Conservation (phyloP, 169 alveolate species). For the Ichthyophthirius multifiliis region DNA sequence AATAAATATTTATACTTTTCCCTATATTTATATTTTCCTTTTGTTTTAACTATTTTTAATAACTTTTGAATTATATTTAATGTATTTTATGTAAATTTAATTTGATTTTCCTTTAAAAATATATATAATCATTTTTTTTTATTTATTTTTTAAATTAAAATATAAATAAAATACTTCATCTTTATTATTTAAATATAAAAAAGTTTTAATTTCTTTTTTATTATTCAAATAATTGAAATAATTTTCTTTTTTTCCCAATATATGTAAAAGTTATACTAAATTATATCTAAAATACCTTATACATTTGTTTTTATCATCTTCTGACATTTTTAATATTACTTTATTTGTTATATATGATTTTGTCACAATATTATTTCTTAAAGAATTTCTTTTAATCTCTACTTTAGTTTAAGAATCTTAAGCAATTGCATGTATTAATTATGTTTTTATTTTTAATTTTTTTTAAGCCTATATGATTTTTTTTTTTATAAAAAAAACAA, state of each 20-base stretch:
- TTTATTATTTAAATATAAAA: neutral
- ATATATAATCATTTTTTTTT: neutral
- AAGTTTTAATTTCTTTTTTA: neutral
- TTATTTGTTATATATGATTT: too few species aligned
- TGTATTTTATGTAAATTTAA: neutral
- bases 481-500: too few species aligned
- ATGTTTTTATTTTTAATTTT: too few species aligned
- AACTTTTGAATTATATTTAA: neutral
- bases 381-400: too few species aligned
- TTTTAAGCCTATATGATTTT: too few species aligned
- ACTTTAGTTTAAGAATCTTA: too few species aligned
- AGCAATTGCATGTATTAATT: too few species aligned
- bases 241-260: neutral
- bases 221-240: neutral
- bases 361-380: too few species aligned
- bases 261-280: neutral
- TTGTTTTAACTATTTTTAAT: neutral
- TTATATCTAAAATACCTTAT: slow-evolving; percentile 4
- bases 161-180: neutral
- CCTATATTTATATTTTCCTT: slow-evolving; percentile 12
- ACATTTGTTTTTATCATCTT: neutral
- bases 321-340: too few species aligned
- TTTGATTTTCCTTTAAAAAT: too few species aligned
- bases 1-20: neutral
- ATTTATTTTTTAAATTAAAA: neutral